phyloP scores from a whole-genome alignment of 768 basidiomycete genomes.

The Termitomyces sp. region DNA sequence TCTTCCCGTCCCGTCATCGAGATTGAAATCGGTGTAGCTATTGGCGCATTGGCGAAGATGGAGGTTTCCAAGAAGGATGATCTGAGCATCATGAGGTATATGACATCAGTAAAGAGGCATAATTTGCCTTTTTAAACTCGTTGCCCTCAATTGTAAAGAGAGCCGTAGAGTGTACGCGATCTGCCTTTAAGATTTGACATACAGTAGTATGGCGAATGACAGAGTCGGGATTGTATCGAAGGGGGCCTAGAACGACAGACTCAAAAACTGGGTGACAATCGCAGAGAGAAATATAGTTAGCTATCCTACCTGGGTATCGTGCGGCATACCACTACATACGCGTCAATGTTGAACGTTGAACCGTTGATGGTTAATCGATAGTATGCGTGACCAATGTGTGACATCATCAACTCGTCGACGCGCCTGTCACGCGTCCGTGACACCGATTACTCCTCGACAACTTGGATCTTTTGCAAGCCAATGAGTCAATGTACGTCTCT shows the following conservation, averaged over 20 bases:
- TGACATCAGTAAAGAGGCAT: neutral
- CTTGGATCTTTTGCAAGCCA: slow-evolving; percentile 3
- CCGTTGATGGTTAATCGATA: neutral
- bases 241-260: neutral
- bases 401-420: slow-evolving; percentile 1
- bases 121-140: neutral
- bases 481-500: slow-evolving; percentile 45
- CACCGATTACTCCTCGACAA: neutral
- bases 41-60: neutral
- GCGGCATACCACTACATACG: neutral
- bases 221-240: neutral
- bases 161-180: neutral
- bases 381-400: neutral
- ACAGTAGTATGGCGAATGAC: neutral
- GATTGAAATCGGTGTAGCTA: neutral
- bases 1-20: neutral
- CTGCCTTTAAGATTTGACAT: neutral
- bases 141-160: neutral
- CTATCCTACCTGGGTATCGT: neutral
- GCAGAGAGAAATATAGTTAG: neutral
- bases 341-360: neutral
- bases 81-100: neutral
- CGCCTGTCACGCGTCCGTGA: slow-evolving; percentile 11
- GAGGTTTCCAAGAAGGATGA: slow-evolving; percentile 1
- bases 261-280: neutral